Percentiles rank a stretch among this genome's conserved stretches.
Evolutionary conservation across 192 early-diverging fungal genomes (phyloP).

Genomic region (Backusella australiensis): DNA sequence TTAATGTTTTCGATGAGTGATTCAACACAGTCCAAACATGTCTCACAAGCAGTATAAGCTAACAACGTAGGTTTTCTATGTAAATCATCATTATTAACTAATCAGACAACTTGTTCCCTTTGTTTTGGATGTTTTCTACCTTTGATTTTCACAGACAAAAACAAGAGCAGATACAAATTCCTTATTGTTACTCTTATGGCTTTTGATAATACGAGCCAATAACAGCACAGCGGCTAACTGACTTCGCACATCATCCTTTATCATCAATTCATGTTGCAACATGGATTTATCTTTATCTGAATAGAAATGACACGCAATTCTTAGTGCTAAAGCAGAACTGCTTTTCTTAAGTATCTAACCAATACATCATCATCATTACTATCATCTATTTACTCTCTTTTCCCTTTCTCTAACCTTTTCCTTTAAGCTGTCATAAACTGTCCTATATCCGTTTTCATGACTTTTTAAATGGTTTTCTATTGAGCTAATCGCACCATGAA

Average conservation of each 20-base stretch:
- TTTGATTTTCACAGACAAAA: neutral
- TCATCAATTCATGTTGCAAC: neutral
- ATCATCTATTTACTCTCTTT: neutral
- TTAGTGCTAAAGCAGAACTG: neutral
- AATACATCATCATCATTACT: neutral
- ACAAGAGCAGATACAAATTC: neutral
- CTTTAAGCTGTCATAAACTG: neutral
- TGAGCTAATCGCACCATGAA: neutral
- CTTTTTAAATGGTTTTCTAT: neutral
- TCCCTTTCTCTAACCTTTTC: neutral
- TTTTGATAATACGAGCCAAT: neutral
- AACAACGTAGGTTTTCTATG: neutral
- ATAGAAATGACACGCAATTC: neutral
- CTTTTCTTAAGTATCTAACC: neutral
- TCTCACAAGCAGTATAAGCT: neutral
- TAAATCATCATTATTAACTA: neutral
- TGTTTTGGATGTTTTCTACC: neutral
- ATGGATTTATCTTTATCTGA: neutral
- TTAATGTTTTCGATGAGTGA: neutral
- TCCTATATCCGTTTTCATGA: neutral
- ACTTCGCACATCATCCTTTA: neutral
- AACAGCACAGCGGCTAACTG: neutral
- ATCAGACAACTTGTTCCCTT: neutral
- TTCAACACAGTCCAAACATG: neutral
- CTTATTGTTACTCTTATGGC: neutral